A percentile compares a stretch with the other conserved stretches of the same genome.
These are phyloP conservation scores for Globisporangium rhizosaccharum DNA, from an alignment of 352 stramenopile genomes.

Conservation along the genomic window DNA sequence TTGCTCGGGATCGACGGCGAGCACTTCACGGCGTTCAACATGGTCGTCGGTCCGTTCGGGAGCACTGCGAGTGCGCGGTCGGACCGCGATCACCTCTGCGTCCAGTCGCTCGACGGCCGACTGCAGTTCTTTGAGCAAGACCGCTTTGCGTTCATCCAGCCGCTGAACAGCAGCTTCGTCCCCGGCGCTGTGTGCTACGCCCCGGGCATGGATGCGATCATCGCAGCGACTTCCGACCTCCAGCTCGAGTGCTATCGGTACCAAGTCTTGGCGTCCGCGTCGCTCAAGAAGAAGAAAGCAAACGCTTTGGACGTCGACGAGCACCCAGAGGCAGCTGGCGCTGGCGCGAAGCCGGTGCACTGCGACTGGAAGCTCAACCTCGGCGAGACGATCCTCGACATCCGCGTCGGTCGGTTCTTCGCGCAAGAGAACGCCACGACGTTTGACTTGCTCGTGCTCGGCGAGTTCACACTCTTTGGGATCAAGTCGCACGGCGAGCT, in stretches of 20 bases:
- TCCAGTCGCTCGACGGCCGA: conserved; percentile 87
- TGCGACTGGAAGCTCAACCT: conserved; percentile 71
- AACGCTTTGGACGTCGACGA: conserved; percentile 40
- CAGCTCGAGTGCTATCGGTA: conserved; percentile 87
- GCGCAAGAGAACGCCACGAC: conserved; percentile 38
- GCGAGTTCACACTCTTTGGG: conserved; percentile 77
- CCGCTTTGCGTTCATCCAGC: conserved; percentile 79
- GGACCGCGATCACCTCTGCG: conserved; percentile 79
- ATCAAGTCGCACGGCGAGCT: conserved; percentile 75
- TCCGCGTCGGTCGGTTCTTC: conserved; percentile 45
- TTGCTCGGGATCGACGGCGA: conserved; percentile 81
- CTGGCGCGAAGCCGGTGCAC: conserved; percentile 30
- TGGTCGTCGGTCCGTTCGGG: conserved; percentile 81
- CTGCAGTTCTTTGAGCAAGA: conserved; percentile 93
- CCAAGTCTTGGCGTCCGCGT: conserved; percentile 75
- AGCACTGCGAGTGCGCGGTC: conserved; percentile 11
- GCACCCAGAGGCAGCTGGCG: conserved; percentile 25
- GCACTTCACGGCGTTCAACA: conserved; percentile 90
- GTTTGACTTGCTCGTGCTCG: conserved; percentile 81
- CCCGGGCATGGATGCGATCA: conserved; percentile 67
- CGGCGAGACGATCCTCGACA: conserved; percentile 54
- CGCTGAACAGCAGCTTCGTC: conserved; percentile 78
- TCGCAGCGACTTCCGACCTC: conserved; percentile 77
- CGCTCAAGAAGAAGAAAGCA: conserved; percentile 56
- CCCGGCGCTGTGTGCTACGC: conserved; percentile 82